Conservation (phyloP, 805 yeast genomes). For the Novakomyces olei region DNA sequence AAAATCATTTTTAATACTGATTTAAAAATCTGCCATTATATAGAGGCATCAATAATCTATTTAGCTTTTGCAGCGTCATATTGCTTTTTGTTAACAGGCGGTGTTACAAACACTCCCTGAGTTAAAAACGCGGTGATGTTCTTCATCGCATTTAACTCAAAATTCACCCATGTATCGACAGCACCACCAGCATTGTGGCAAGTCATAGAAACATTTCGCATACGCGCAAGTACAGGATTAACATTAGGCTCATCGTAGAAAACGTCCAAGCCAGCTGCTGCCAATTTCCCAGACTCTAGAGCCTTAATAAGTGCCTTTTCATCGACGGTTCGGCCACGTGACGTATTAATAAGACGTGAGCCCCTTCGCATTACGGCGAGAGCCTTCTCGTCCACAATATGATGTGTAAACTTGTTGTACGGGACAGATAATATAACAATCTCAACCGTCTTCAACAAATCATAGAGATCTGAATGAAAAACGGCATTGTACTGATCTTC, state of each 20-base stretch:
- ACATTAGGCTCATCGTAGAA: slow-evolving; percentile 36
- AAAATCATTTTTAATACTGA: too few species aligned
- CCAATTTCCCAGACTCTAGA: slow-evolving; percentile 29
- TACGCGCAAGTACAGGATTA: slow-evolving; percentile 21
- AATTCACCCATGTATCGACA: slow-evolving; percentile 1
- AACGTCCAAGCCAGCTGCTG: slow-evolving; percentile 35
- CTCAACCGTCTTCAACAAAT: slow-evolving; percentile 26
- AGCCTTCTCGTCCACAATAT: slow-evolving; percentile 24
- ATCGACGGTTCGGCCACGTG: slow-evolving; percentile 39
- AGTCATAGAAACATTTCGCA: slow-evolving; percentile 3
- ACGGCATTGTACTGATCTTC: slow-evolving; percentile 18
- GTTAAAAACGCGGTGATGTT: too few species aligned
- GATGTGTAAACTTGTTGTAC: slow-evolving; percentile 29
- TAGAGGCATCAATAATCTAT: too few species aligned
- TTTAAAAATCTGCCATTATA: too few species aligned
- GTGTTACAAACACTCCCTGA: too few species aligned
- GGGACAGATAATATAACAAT: slow-evolving; percentile 31
- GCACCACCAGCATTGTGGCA: slow-evolving; percentile 4
- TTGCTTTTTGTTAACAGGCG: too few species aligned
- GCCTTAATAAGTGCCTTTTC: slow-evolving; percentile 27
- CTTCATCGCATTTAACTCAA: slow-evolving; percentile 4
- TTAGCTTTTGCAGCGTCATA: too few species aligned
- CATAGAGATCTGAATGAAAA: slow-evolving; percentile 26
- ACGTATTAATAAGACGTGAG: slow-evolving; percentile 32
- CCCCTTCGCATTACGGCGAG: slow-evolving; percentile 32